Percentiles rank a stretch among this genome's conserved stretches.
phyloP scores from a whole-genome alignment of 2,329 filamentous ascomycete genomes.

The Colletotrichum paranaense region DNA sequence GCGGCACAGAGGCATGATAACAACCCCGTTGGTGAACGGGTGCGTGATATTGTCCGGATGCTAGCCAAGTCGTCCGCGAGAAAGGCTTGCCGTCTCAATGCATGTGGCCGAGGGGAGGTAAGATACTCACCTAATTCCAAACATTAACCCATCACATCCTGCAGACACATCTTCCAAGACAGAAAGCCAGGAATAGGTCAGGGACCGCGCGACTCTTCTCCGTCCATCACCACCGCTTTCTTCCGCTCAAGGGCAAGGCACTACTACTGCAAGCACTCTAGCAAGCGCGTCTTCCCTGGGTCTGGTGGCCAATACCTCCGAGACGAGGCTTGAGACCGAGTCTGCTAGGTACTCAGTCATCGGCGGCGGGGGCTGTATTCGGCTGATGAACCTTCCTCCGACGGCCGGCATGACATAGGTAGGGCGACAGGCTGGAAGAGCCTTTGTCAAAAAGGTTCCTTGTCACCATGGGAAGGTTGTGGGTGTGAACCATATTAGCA shows the following conservation, averaged over 20 bases:
- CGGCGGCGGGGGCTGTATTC: slow-evolving; percentile 5
- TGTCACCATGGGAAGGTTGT: background rate
- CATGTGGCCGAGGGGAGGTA: background rate
- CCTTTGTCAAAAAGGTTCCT: background rate
- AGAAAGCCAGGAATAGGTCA: background rate
- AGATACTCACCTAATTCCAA: background rate
- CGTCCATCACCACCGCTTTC: slow-evolving; percentile 20
- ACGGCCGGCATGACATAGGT: background rate
- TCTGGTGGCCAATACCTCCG: background rate
- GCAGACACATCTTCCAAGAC: background rate
- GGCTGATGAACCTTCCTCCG: background rate
- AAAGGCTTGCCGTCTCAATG: background rate
- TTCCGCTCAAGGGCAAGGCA: background rate
- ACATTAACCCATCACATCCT: background rate
- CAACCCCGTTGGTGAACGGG: background rate
- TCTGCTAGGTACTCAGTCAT: background rate
- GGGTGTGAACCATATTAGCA: background rate
- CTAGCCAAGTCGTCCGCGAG: background rate
- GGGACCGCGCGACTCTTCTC: background rate
- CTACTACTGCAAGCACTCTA: slow-evolving; percentile 34
- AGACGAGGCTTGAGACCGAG: slow-evolving; percentile 20
- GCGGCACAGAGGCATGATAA: slow-evolving; percentile 6
- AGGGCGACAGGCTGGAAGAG: background rate
- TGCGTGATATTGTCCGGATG: background rate
- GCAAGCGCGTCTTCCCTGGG: background rate